Evolutionary conservation across 257 asterid genomes (phyloP).

Genomic region (Nyctanthes arbortristis): DNA sequence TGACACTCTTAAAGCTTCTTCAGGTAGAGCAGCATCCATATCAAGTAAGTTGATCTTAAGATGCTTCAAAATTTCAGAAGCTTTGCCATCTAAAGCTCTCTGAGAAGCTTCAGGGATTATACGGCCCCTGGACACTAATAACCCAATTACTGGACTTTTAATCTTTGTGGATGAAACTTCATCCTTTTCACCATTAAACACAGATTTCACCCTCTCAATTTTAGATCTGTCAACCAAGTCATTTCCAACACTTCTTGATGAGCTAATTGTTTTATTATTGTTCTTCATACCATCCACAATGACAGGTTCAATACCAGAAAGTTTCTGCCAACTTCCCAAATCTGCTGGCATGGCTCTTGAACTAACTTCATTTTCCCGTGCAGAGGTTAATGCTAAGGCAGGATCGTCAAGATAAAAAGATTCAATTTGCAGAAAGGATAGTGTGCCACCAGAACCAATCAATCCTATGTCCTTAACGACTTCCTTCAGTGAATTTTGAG

Average conservation of each 20-base stretch:
- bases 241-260: constrained; percentile 32
- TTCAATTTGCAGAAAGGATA: constrained; percentile 46
- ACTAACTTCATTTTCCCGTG: constrained; percentile 32
- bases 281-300: constrained; percentile 26
- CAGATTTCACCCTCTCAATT: constrained; percentile 43
- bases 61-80: constrained; percentile 55
- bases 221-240: constrained; percentile 34
- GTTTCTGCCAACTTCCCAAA: constrained; percentile 29
- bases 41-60: constrained; percentile 81
- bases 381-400: constrained; percentile 37
- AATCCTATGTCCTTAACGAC: constrained; percentile 68
- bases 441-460: constrained; percentile 57
- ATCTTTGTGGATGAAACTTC: constrained; percentile 45
- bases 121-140: constrained; percentile 34
- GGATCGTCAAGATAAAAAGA: constrained; percentile 53
- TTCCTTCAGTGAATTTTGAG: constrained; percentile 70
- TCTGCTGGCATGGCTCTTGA: constrained; percentile 30
- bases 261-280: constrained; percentile 24
- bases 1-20: constrained; percentile 66
- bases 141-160: constrained; percentile 41
- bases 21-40: constrained; percentile 86
- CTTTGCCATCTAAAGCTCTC: constrained; percentile 65
- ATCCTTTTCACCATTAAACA: constrained; percentile 32
- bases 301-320: constrained; percentile 31
- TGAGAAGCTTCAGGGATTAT: constrained; percentile 60